A percentile compares a stretch with the other conserved stretches of the same genome.
phyloP scores from a whole-genome alignment of 1,284 basidiomycete genomes.

The Paramarasmius palmivorus region DNA sequence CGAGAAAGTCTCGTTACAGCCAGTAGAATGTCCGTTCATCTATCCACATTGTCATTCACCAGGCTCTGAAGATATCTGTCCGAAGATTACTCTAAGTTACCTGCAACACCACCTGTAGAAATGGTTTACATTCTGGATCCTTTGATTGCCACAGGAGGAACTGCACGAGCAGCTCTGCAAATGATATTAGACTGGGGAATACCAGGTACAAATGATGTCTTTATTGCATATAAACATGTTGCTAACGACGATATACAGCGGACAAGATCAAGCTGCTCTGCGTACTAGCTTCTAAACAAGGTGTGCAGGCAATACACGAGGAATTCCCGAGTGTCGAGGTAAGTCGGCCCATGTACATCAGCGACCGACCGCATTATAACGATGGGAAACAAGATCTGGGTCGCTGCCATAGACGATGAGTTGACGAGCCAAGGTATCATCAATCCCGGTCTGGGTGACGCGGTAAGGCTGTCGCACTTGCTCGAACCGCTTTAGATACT shows the following conservation, averaged over 20 bases:
- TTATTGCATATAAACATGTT: constrained; percentile 7
- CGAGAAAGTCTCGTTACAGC: constrained; percentile 88
- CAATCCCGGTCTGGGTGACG: constrained; percentile 86
- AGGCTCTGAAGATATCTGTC: constrained; percentile 7
- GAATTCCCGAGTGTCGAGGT: constrained; percentile 85
- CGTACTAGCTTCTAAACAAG: constrained; percentile 78
- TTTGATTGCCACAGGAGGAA: constrained; percentile 93
- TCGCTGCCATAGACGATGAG: constrained; percentile 75
- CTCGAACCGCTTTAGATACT: constrained; percentile 3
- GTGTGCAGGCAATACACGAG: constrained; percentile 65
- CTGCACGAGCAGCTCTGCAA: constrained; percentile 80
- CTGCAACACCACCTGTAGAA: constrained; percentile 76
- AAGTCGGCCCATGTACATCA: constrained; percentile 7
- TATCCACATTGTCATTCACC: constrained; percentile 9
- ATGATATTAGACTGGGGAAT: constrained; percentile 92
- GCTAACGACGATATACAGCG: constrained; percentile 36
- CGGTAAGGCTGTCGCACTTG: constrained; percentile 49
- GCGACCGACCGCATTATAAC: constrained; percentile 6
- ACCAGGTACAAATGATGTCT: constrained; percentile 42
- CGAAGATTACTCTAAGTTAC: constrained; percentile 90
- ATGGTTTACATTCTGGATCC: constrained; percentile 87
- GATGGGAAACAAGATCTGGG: constrained; percentile 66
- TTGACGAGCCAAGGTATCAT: constrained; percentile 79
- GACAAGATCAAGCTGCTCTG: constrained; percentile 82
- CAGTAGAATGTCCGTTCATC: constrained; percentile 80